A percentile compares a stretch with the other conserved stretches of the same genome.
Conservation (phyloP, 1,139 yeast species). For the Suhomyces panamericanus region DNA sequence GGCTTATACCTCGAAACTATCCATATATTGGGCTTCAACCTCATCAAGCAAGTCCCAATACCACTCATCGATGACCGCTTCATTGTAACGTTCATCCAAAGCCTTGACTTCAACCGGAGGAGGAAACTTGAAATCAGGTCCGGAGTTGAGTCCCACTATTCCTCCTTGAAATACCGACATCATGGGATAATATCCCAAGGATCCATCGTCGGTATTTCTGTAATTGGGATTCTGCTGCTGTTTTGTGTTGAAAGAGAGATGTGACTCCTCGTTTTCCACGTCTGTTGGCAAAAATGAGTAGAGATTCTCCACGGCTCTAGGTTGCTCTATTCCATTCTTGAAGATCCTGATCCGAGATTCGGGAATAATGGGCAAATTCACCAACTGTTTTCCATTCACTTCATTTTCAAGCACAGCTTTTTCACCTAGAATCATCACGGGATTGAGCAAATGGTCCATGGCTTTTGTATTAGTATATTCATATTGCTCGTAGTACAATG, state of each 20-base stretch:
- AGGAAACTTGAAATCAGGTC: slow-evolving; percentile 62
- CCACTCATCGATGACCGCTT: slow-evolving; percentile 76
- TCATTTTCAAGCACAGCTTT: slow-evolving; percentile 45
- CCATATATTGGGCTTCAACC: slow-evolving; percentile 66
- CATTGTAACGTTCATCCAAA: slow-evolving; percentile 62
- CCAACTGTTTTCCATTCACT: slow-evolving; percentile 18
- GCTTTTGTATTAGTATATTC: slow-evolving; percentile 78
- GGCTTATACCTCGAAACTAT: slow-evolving; percentile 33
- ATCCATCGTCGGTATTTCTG: slow-evolving; percentile 70
- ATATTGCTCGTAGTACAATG: slow-evolving; percentile 78
- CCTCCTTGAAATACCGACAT: slow-evolving; percentile 84
- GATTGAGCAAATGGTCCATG: slow-evolving; percentile 75
- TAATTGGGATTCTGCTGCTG: slow-evolving; percentile 52
- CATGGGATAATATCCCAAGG: slow-evolving; percentile 89
- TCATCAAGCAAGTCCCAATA: slow-evolving; percentile 86
- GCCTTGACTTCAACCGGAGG: slow-evolving; percentile 43
- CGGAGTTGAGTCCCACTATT: slow-evolving; percentile 64
- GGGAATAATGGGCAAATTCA: slow-evolving; percentile 46
- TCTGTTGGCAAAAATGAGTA: slow-evolving; percentile 71
- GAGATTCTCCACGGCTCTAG: slow-evolving; percentile 65
- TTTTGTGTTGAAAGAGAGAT: slow-evolving; percentile 33
- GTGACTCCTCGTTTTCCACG: slow-evolving; percentile 28
- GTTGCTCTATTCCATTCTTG: slow-evolving; percentile 72
- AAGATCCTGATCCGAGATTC: slow-evolving; percentile 64
- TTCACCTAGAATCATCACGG: slow-evolving; percentile 70